Base-by-base conservation (phyloP, 495 filamentous ascomycete species). In the Elasticomyces elasticus region DNA sequence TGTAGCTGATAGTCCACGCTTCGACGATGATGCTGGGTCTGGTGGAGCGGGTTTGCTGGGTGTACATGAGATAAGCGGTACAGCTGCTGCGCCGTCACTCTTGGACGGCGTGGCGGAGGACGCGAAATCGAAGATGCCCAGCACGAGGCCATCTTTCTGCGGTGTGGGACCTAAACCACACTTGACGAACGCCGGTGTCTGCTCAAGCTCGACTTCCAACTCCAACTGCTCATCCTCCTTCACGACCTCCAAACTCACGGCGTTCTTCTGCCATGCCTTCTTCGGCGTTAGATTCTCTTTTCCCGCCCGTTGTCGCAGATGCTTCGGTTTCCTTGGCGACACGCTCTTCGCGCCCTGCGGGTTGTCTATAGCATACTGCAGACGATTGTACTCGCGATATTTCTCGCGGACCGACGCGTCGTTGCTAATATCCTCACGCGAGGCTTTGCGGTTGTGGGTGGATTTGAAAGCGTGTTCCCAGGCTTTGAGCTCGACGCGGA, bases 71-170 rank as follows among this genome's bases (percentile, higher is more conserved):
- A 61, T 30, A 17, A 12, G 7, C 25, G n/a, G 24, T 45, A n/a
- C 42, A 5, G 5, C 20, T 5, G 27, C 17, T 22, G 15, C 27
- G 26, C 20, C n/a, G 6, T n/a, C 33, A 7, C 31, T 37, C 53
- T 63, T 68, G n/a, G 58, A 64, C 0, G 66, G 67, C 51, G 63
- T 69, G 6, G 63, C 62, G 11, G 58, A 35, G 0, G 79, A 78
- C 5, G 95, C 74, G 25, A 89, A 74, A 65, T 98, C 92, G 62
- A 97, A 98, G n/a, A 98, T 69, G 3, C 92, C 91, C 0, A 98
- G 72, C 1, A 92, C 79, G 35, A 79, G 80, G 12, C 92, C 92
- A 67, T 95, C 86, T 55, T 84, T 85, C 60, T 96, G 90, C 1
- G 92, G 92, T 1, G 92, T 97, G 1, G 90, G 90, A 6, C 89